Conservation (phyloP, 2,329 filamentous ascomycete species). For the Neurospora sp. region DNA sequence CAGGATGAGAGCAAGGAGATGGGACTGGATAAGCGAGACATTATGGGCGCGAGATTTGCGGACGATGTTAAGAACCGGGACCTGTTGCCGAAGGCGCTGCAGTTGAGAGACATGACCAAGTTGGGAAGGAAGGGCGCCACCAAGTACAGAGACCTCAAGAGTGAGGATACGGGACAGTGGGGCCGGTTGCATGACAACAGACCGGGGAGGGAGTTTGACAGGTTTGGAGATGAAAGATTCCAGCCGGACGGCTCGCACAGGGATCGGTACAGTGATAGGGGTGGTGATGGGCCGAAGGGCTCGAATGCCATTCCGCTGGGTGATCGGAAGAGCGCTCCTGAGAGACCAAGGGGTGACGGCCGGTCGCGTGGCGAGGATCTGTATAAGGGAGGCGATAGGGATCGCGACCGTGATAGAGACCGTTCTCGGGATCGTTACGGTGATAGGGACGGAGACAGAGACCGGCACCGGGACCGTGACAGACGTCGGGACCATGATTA, state of each 20-base stretch:
- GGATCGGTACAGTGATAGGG: conserved; percentile 31
- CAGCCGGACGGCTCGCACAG: conserved; percentile 55
- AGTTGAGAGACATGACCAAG: conserved; percentile 88
- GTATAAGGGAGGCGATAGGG: conserved; percentile 25
- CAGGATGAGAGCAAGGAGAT: conserved; percentile 68
- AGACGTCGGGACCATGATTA: conserved; percentile 20
- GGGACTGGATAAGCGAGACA: conserved; percentile 68
- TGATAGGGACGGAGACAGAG: conserved; percentile 20
- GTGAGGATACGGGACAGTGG: conserved; percentile 86
- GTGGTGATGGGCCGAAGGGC: conserved; percentile 43
- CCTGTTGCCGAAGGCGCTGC: conserved; percentile 80
- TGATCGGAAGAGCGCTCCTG: conserved; percentile 35
- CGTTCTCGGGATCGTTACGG: conserved; percentile 17
- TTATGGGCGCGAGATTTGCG: conserved; percentile 74
- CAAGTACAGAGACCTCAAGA: conserved; percentile 78
- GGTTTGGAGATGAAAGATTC: conserved; percentile 53
- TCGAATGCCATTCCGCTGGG: conserved; percentile 65
- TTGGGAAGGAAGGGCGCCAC: conserved; percentile 86
- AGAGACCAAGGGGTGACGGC: conserved; percentile 24
- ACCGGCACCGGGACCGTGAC: conserved; percentile 23
- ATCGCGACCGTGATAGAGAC: conserved; percentile 18
- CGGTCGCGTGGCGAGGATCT: conserved; percentile 19
- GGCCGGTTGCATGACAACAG: conserved; percentile 51
- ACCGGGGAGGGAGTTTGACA: conserved; percentile 28
- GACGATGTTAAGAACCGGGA: conserved; percentile 80